These are phyloP conservation scores for Apiotrichum gamsii DNA, from an alignment of 1,284 basidiomycete genomes.

Conservation along the genomic window DNA sequence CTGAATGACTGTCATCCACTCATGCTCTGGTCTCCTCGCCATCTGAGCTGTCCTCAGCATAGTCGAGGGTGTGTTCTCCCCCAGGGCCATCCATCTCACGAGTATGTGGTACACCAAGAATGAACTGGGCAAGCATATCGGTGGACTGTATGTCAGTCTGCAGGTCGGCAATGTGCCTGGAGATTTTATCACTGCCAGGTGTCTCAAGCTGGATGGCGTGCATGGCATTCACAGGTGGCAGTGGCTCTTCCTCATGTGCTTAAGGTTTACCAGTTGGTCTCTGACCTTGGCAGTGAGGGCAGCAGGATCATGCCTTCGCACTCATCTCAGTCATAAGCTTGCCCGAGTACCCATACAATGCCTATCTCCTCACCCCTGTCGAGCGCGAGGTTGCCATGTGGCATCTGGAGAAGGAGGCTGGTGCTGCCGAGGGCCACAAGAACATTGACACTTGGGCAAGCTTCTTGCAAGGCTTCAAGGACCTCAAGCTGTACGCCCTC, in stretches of 20 bases:
- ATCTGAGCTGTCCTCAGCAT: slow-evolving; percentile 30
- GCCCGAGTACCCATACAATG: slow-evolving; percentile 29
- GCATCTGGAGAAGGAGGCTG: slow-evolving; percentile 25
- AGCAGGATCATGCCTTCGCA: not conserved
- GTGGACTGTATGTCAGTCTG: slow-evolving; percentile 1
- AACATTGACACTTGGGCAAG: slow-evolving; percentile 12
- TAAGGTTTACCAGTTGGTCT: slow-evolving; percentile 23
- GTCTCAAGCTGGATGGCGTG: slow-evolving; percentile 1
- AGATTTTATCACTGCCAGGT: slow-evolving; percentile 1
- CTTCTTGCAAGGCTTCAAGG: slow-evolving; percentile 19
- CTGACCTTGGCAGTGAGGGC: slow-evolving; percentile 14
- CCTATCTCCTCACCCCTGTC: slow-evolving; percentile 22
- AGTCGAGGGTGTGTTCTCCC: slow-evolving; percentile 21
- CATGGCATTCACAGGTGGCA: slow-evolving; percentile 2
- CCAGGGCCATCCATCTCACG: slow-evolving; percentile 24
- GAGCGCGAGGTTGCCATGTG: slow-evolving; percentile 26
- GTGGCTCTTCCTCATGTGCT: slow-evolving; percentile 8
- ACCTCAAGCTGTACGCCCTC: slow-evolving; percentile 15
- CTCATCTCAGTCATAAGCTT: slow-evolving; percentile 6
- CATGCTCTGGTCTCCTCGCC: slow-evolving; percentile 27
- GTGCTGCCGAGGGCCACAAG: slow-evolving; percentile 17
- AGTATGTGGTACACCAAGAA: slow-evolving; percentile 33
- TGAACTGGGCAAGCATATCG: slow-evolving; percentile 7
- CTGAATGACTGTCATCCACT: slow-evolving; percentile 27
- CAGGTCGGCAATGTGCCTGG: slow-evolving; percentile 9